Evolutionary conservation across 78 protist genomes (phyloP), one percentile per base, ranked within the genome.

Genomic region (Speleostelium caveatum): DNA sequence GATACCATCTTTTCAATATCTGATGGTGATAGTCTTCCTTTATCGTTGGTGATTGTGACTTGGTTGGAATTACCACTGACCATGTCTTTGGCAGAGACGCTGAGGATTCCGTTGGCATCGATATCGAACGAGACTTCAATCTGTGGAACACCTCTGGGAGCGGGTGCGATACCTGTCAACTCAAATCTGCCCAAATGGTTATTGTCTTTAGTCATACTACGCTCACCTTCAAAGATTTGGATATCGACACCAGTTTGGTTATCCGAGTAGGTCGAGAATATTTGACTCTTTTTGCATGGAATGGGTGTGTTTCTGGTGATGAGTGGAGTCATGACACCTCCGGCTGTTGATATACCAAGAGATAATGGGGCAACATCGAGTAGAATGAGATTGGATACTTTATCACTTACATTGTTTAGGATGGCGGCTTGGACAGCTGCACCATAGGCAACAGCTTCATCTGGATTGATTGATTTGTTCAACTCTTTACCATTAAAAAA

Each of bases 391-490:
- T 86, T 10, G 6, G 6, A 6, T 14, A 10, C 10, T 62, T 45
- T 45, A 6, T 45, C 53, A 14, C 10, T 10, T n/a, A n/a, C 83
- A 19, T 72, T 89, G 67, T 96, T 28, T 22, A 99, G 93, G 36
- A 98, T 91, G n/a, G 97, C 99, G n/a, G 98, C 99, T 94, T 99
- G 99, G 7, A 98, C 98, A 45, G 99, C 99, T 0, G 99, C 99
- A 33, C 99, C 98, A 92, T 88, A 95, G 49, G 99, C 99, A 0
- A 99, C 99, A 39, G 99, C 99, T 95, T 98, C 99, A 66, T 99
- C 99, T 86, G 99, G 99, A 96, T 98, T 97, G 94, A 99, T 96
- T 51, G 99, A 98, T 69, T 86, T 86, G 92, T 94, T 97, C 36
- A 97, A 99, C 87, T 99, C 99, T 96, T 97, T 97, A 39, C 99